Evolutionary conservation across 805 yeast species (phyloP).

Genomic region (Metschnikowia santaceciliae): DNA sequence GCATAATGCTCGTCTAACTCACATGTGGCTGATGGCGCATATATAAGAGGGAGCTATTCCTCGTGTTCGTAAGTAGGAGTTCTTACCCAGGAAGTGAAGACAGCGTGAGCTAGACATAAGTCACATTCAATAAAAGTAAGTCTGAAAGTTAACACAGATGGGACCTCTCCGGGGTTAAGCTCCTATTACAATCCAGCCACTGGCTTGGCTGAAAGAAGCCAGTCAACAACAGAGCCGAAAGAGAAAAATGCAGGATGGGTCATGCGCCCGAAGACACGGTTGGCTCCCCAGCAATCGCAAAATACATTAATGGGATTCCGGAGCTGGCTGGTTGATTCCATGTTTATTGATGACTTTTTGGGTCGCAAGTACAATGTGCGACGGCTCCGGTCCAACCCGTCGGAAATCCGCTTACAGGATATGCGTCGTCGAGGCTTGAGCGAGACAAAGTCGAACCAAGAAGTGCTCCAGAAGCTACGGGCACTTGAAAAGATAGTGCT

Average conservation of each 20-base stretch:
- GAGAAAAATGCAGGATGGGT: not conserved
- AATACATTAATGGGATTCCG: constrained; percentile 32
- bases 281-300: constrained; percentile 29
- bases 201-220: not conserved
- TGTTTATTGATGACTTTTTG: constrained; percentile 33
- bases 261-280: not conserved
- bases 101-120: no score
- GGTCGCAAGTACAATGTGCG: constrained; percentile 25
- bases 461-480: constrained; percentile 8
- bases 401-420: constrained; percentile 3
- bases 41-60: no score
- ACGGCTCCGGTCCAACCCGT: constrained; percentile 3
- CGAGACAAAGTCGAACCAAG: constrained; percentile 4
- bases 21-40: no score
- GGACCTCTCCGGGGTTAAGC: constrained; percentile 6
- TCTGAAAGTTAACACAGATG: no score
- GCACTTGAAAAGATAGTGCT: constrained; percentile 5
- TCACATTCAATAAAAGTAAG: no score
- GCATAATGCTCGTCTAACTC: no score
- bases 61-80: no score
- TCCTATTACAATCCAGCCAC: constrained; percentile 1
- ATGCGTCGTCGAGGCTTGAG: constrained; percentile 5
- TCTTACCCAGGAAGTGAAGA: no score
- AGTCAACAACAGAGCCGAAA: not conserved
- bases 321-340: constrained; percentile 37